These are phyloP conservation scores for Fusarium kyushuense DNA, from an alignment of 2,329 filamentous ascomycete species.

Conservation along the genomic window DNA sequence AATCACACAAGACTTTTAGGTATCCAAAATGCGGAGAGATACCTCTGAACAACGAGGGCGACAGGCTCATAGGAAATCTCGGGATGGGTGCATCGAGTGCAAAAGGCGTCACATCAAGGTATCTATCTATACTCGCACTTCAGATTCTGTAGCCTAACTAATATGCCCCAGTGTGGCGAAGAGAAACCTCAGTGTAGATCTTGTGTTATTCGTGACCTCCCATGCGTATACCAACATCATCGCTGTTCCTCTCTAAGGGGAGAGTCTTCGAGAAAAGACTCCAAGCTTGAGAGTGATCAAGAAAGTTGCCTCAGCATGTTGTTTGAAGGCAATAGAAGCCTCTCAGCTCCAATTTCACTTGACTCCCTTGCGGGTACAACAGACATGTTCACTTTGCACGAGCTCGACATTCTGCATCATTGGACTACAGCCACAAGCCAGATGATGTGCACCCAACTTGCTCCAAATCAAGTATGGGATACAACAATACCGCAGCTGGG, in stretches of 20 bases:
- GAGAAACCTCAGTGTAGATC: neutral
- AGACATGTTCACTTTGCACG: neutral
- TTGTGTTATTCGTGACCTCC: neutral
- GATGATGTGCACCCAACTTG: neutral
- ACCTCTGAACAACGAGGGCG: neutral
- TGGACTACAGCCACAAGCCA: neutral
- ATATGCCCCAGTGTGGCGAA: neutral
- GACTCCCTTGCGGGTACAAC: neutral
- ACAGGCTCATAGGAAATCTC: neutral
- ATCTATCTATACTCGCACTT: neutral
- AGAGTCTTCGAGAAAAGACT: neutral
- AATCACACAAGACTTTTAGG: neutral
- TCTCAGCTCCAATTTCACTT: neutral
- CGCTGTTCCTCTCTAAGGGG: neutral
- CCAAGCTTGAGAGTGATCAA: neutral
- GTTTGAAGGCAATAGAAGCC: neutral
- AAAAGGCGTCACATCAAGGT: slow-evolving; percentile 3
- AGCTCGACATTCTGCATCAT: neutral
- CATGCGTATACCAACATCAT: neutral
- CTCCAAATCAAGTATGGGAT: neutral
- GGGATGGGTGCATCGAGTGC: neutral
- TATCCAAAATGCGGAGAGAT: neutral
- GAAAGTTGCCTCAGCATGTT: no score
- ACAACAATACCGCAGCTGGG: neutral
- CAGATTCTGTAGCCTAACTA: neutral